These are phyloP conservation scores for Camelina sativa DNA, from an alignment of 345 rosid species.

Conservation along the genomic window DNA sequence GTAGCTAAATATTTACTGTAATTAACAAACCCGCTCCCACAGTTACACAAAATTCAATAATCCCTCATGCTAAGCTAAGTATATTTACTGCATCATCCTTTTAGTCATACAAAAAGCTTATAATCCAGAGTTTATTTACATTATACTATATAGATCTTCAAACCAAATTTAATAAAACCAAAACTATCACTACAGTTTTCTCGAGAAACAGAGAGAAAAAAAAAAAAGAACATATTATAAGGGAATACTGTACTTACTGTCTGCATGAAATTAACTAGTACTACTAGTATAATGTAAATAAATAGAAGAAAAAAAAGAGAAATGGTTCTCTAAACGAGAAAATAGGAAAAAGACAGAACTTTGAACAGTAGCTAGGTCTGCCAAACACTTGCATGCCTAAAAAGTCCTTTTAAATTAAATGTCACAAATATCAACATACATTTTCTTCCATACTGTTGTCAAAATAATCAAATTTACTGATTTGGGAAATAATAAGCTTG, in stretches of 20 bases:
- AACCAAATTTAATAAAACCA: background rate
- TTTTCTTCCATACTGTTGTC: slow-evolving; percentile 5
- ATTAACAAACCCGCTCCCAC: background rate
- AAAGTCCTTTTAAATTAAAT: slow-evolving; percentile 39
- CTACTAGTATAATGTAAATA: background rate
- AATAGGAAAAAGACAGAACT: slow-evolving; percentile 41
- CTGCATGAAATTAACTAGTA: slow-evolving; percentile 1
- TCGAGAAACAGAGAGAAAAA: slow-evolving; percentile 16
- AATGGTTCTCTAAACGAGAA: slow-evolving; percentile 35
- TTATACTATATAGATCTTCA: background rate
- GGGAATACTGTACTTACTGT: slow-evolving; percentile 19
- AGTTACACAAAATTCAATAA: background rate
- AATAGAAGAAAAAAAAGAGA: background rate
- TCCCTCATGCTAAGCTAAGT: slow-evolving; percentile 22
- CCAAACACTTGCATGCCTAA: slow-evolving; percentile 46
- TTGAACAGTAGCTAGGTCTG: slow-evolving; percentile 44
- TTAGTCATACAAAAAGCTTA: background rate
- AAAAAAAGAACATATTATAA: background rate
- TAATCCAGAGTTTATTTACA: background rate
- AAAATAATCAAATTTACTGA: slow-evolving; percentile 20
- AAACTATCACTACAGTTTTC: slow-evolving; percentile 1
- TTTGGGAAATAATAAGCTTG: slow-evolving; percentile 25
- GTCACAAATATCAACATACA: slow-evolving; percentile 19
- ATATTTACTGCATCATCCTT: slow-evolving; percentile 2
- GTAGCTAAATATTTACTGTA: background rate